Base-by-base conservation (phyloP, 805 yeast genomes). In the Saccharomycopsis capsularis region DNA sequence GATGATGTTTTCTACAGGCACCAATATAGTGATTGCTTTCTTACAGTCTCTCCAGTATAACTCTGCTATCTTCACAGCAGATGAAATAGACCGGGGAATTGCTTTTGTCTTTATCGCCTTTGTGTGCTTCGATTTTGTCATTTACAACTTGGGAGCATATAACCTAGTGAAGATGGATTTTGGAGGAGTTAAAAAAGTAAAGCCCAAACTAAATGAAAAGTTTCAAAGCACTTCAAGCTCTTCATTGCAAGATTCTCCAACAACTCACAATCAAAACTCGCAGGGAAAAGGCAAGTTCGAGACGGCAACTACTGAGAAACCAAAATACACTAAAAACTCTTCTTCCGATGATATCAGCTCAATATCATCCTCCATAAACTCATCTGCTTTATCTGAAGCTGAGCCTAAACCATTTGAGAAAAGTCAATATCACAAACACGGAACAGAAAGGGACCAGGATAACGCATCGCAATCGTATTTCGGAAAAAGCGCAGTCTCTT, bases 11-110 rank as follows among this genome's bases (percentile, higher is more conserved):
- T 88, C 88, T 40, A 87, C 88, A 59, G 79, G 82, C 38, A 77
- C 89, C 13, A 95, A 87, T 64, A 68, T 87, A 47, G 93, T 95
- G 1, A 83, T 87, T 55, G 95, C 95, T 0, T 87, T 85, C 56
- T 61, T 81, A 34, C 87, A 82, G 58, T 81, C 90, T 2, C 65
- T 87, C 58, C 80, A 83, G 22, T 71, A 76, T 16, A 79, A 87
- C 1, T 68, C 76, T 1, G 65, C 71, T 3, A 6, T 53, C 15
- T 81, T 89, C 57, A 68, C 82, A 0, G 56, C 68, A 13, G 74
- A 63, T 3, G 80, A 84, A 53, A 85, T 85, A 34, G 73, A 77
- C 46, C 73, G 74, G 57, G 96, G 96, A 22, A 82, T 84, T 22
- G 93, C 96, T 0, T 86, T 83, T 63, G 81, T 85, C 22, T 82